Base-by-base conservation (phyloP, 768 basidiomycete genomes). In the Auriculariales sp. region DNA sequence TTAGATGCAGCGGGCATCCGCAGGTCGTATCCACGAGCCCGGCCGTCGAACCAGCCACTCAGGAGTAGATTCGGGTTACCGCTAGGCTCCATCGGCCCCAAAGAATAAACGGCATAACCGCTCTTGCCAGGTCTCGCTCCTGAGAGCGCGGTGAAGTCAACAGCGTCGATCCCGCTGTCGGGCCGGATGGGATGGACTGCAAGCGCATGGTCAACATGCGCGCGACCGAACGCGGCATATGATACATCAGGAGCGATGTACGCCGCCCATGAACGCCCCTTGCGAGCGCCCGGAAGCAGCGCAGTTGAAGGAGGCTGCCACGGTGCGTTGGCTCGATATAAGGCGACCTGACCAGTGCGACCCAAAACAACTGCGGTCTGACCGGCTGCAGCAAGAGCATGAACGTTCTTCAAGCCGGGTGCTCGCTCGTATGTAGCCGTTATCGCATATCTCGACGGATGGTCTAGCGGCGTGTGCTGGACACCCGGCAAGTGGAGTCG, bases 11-110 rank as follows among this genome's bases (percentile, higher is more conserved):
- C 4, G 19, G 39, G 39, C 17, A 15, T 3, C 22, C 39, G 39
- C 39, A 19, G 12, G 39, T 44, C 39, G 39, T 44, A 25, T 5
- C 11, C 22, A 25, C 39, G 39, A 7, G 39, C 19, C 10, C 6
- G 9, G 39, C 39, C 39, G 39, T 44, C 39, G 39, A 44, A 44
- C 39, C 39, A 44, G 39, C 39, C 39, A 25, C 39, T 44, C 17
- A 44, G 39, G 39, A 44, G 39, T 11, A 44, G 14, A 25, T 44
- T 19, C 22, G 39, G 17, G 31, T 15, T 32, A 15, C 31, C 31
- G 9, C 22, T 44, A n/a, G n/a, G n/a, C n/a, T n/a, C n/a, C 17
- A 44, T 19, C 14, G 12, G 22, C 1, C 22, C n/a, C 4, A 44
- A 7, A 19, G 39, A 19, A 25, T 44, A 44, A 5, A 44, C 39